Conservation (phyloP, 768 basidiomycete genomes). For the Trametes coccinea region DNA sequence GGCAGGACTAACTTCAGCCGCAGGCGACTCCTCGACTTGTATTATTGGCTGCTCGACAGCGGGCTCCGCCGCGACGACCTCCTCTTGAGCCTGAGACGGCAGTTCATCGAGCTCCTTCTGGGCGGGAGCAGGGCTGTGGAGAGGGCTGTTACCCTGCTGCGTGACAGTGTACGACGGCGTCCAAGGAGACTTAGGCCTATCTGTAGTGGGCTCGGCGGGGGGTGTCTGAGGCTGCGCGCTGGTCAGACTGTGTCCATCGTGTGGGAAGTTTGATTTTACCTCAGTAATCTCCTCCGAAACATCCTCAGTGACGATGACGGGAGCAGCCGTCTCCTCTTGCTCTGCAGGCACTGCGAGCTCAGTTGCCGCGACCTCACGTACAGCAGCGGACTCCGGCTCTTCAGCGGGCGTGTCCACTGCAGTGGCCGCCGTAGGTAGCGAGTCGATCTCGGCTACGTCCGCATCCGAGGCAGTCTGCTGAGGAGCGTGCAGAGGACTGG, state of each 20-base stretch:
- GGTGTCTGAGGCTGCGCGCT: constrained; percentile 9
- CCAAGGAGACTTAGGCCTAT: constrained; percentile 32
- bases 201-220: constrained; percentile 1
- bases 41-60: constrained; percentile 12
- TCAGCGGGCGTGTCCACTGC: constrained; percentile 1
- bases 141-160: constrained; percentile 27
- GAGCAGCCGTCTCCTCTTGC: constrained; percentile 1
- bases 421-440: constrained; percentile 11
- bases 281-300: not conserved
- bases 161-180: constrained; percentile 38
- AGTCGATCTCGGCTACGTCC: constrained; percentile 20
- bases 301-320: constrained; percentile 13
- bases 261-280: not conserved
- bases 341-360: constrained; percentile 7
- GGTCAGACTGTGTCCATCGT: not conserved
- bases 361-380: not conserved
- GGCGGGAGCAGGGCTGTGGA: constrained; percentile 16
- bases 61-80: not conserved
- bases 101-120: constrained; percentile 23
- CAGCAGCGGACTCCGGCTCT: not conserved
- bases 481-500: constrained; percentile 24
- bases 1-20: constrained; percentile 8
- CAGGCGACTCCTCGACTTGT: constrained; percentile 14
- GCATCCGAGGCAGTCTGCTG: constrained; percentile 15
- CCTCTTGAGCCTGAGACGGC: constrained; percentile 11